These are phyloP conservation scores for Trypanosomatidae sp. DNA, from an alignment of 208 protist species.

Conservation along the genomic window DNA sequence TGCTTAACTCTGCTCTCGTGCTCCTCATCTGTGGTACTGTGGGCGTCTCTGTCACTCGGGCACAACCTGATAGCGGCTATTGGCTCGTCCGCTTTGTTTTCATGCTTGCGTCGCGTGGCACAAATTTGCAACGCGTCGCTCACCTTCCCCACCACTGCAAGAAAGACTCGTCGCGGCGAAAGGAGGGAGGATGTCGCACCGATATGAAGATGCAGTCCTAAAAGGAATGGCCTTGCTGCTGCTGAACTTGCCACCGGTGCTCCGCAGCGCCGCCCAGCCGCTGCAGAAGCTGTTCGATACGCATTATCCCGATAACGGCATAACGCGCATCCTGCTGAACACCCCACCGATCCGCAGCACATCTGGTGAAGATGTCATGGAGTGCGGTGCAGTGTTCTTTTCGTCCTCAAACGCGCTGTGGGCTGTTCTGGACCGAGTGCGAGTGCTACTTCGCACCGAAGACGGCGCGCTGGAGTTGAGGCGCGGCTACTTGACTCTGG, in stretches of 20 bases:
- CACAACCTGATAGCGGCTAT: background rate
- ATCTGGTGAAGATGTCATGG: constrained; percentile 19
- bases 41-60: background rate
- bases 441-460: constrained; percentile 21
- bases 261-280: constrained; percentile 10
- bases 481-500: constrained; percentile 48
- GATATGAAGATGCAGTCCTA: constrained; percentile 47
- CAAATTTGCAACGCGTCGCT: background rate
- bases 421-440: constrained; percentile 19
- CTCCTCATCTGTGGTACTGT: background rate
- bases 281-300: constrained; percentile 27
- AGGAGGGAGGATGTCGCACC: constrained; percentile 11
- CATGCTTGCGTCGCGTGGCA: background rate
- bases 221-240: constrained; percentile 47
- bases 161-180: background rate
- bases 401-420: constrained; percentile 11
- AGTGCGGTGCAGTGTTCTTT: constrained; percentile 28
- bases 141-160: background rate
- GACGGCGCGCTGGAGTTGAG: constrained; percentile 42
- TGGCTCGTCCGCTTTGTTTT: background rate
- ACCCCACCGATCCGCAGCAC: constrained; percentile 13
- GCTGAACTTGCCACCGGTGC: constrained; percentile 28
- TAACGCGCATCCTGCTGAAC: constrained; percentile 21
- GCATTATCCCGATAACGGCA: constrained; percentile 25
- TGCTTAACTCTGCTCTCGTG: background rate